Base-by-base conservation (phyloP, 192 early-diverging fungal species). In the Umbelopsis sp. region DNA sequence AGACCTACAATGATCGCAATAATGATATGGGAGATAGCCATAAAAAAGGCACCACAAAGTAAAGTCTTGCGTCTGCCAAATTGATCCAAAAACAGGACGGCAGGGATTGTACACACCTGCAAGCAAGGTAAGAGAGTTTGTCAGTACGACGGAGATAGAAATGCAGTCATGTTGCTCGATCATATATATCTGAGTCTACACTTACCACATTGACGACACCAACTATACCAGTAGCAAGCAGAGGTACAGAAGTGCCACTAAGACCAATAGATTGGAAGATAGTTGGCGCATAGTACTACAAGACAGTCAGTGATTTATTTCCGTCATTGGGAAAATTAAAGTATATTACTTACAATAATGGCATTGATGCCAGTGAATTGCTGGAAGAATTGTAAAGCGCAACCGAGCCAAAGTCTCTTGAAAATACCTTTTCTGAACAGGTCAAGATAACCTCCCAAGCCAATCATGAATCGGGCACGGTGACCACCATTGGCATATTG, bases 371-470 rank as follows among this genome's bases (percentile, higher is more conserved):
- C 73, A 44, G 69, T 70, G 58, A 74, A 74, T 22, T 74, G 73
- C 33, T 74, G 73, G 46, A 61, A 61, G 27, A 61, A 61, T 18
- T 61, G 55, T 7, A 61, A 25, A 61, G 55, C 33, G 30, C 55
- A 61, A 35, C 55, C 55, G 9, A 61, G 30, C 55, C 55, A 61
- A 2, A 61, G 27, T 61, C 55, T 61, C 30, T 67, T 67, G 51
- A 72, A 81, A 16, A 85, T 86, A 3, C 84, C 84, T 55, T 71
- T 71, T 3, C 83, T 75, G 69, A 87, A 69, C 1, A 87, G 75
- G 21, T 88, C 85, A 3, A 45, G 35, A 48, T 89, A 89, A 3
- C 71, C 69, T 16, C 46, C 23, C 5, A 72, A 11, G 7, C 65
- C 64, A 9, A 76, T 46, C 47, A 71, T 76, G 10, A 76, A 30